A percentile compares a stretch with the other conserved stretches of the same genome.
phyloP scores from a whole-genome alignment of 2,329 filamentous ascomycete species.

The Cylindrodendrum hubeiense region DNA sequence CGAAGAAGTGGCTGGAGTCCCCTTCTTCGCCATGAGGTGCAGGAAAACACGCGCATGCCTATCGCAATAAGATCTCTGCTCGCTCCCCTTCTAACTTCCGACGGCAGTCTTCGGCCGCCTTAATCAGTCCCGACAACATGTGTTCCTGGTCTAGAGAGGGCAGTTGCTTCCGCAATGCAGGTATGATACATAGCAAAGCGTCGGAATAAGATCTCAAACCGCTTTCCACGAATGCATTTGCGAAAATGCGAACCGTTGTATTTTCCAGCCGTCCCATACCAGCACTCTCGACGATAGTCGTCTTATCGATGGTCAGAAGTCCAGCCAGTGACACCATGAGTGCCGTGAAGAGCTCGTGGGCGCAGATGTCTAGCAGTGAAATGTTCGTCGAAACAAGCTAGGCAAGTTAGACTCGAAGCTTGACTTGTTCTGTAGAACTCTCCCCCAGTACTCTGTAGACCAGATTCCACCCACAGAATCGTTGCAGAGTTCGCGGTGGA shows the following conservation, averaged over 20 bases:
- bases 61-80: background rate
- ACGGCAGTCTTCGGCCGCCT: background rate
- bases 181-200: constrained; percentile 27
- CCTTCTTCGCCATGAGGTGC: background rate
- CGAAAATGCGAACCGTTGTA: constrained; percentile 10
- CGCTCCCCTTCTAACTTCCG: background rate
- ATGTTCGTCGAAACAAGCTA: background rate
- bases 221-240: constrained; percentile 23
- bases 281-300: constrained; percentile 15
- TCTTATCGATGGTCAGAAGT: background rate
- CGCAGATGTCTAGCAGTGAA: constrained; percentile 24
- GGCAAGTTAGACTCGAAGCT: background rate
- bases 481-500: no score
- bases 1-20: background rate
- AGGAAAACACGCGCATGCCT: background rate
- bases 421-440: background rate
- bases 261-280: constrained; percentile 20
- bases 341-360: constrained; percentile 29
- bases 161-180: constrained; percentile 6
- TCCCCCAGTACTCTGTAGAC: background rate
- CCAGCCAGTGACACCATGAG: constrained; percentile 3
- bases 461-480: background rate
- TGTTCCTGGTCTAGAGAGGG: background rate
- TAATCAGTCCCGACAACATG: background rate
- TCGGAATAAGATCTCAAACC: constrained; percentile 22